Conservation (phyloP, 1,284 basidiomycete genomes). For the Amylostereum areolatum region DNA sequence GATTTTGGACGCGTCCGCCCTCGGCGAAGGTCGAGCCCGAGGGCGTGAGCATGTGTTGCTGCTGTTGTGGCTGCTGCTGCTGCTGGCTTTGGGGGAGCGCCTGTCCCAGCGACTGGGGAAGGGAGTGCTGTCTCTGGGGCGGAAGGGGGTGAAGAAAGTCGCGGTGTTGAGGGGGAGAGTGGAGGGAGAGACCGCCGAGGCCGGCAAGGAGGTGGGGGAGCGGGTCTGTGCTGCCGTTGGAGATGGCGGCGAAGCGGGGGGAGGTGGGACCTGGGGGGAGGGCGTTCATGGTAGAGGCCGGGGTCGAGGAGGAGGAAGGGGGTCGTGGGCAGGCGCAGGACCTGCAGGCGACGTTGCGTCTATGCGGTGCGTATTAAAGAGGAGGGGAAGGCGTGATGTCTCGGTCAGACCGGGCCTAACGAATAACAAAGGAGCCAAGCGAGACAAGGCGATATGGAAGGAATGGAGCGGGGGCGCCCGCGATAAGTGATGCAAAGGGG, state of each 20-base stretch:
- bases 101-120: background rate
- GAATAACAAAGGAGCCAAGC: background rate
- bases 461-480: conserved; percentile 1
- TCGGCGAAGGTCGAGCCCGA: conserved; percentile 67
- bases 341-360: conserved; percentile 69
- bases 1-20: conserved; percentile 71
- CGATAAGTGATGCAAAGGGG: conserved; percentile 3
- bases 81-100: conserved; percentile 4
- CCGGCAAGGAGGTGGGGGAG: conserved; percentile 12
- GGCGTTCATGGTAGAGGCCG: conserved; percentile 21
- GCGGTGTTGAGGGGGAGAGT: no score
- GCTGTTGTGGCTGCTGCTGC: conserved; percentile 9
- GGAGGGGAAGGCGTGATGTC: no score
- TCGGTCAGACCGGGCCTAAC: background rate
- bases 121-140: background rate
- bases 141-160: background rate
- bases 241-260: conserved; percentile 25
- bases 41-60: conserved; percentile 49
- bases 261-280: conserved; percentile 16
- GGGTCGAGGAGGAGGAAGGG: conserved; percentile 20
- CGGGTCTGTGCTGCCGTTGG: conserved; percentile 24
- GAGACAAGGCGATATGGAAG: background rate
- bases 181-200: conserved; percentile 13
- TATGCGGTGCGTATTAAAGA: conserved; percentile 37
- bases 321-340: conserved; percentile 62